A percentile compares a stretch with the other conserved stretches of the same genome.
phyloP scores from a whole-genome alignment of 176 grass and related monocot genomes.

The Triticum turgidum region DNA sequence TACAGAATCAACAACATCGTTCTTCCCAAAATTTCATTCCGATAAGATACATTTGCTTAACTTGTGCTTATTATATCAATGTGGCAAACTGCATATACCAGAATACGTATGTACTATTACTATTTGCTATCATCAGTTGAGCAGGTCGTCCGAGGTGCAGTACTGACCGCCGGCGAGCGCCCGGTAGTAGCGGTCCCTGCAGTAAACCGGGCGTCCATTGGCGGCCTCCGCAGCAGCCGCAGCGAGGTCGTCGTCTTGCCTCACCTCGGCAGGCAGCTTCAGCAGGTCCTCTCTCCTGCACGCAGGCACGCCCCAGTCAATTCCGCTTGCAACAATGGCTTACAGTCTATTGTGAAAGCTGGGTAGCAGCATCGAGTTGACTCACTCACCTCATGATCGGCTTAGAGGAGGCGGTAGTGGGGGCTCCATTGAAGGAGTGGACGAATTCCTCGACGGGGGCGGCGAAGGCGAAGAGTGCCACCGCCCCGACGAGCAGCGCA shows the following conservation, averaged over 20 bases:
- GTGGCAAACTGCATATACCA: conserved; percentile 14
- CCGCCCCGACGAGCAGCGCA: conserved; percentile 65
- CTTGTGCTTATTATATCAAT: neutral
- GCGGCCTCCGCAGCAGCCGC: conserved; percentile 76
- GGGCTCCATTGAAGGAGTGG: conserved; percentile 42
- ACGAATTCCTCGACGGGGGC: conserved; percentile 70
- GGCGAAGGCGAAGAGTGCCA: conserved; percentile 69
- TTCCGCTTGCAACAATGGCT: neutral
- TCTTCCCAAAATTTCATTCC: conserved; percentile 24
- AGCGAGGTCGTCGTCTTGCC: conserved; percentile 76
- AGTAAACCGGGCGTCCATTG: conserved; percentile 90
- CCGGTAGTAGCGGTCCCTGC: conserved; percentile 87
- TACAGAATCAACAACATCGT: neutral
- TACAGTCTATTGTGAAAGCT: neutral
- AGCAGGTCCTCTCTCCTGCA: conserved; percentile 78
- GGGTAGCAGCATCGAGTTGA: neutral
- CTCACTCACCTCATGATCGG: conserved; percentile 54
- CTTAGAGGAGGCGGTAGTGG: conserved; percentile 53
- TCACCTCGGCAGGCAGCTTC: conserved; percentile 79
- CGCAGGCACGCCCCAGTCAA: neutral
- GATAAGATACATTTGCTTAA: conserved; percentile 4
- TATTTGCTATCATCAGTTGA: conserved; percentile 57
- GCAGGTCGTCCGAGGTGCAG: conserved; percentile 91
- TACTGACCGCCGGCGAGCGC: conserved; percentile 91
- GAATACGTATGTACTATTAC: neutral